These are phyloP conservation scores for Daldinia bambusicola DNA, from an alignment of 495 filamentous ascomycete genomes.

Conservation along the genomic window DNA sequence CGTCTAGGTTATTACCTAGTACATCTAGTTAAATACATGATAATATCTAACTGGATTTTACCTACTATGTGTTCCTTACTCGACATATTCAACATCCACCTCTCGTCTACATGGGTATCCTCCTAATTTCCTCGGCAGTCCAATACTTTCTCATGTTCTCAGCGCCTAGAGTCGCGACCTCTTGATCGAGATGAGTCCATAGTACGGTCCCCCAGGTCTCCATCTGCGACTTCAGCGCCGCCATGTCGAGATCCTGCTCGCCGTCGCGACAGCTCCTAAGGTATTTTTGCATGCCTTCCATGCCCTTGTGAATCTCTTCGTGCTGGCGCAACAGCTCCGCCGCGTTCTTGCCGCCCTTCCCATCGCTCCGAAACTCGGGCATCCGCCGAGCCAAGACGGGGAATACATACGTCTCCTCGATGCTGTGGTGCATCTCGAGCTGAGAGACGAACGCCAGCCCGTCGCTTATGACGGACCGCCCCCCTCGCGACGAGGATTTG, in stretches of 20 bases:
- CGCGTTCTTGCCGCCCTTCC: constrained; percentile 52
- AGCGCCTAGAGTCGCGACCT: constrained; percentile 74
- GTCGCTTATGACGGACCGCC: constrained; percentile 65
- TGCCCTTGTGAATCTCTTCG: constrained; percentile 78
- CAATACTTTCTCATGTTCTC: constrained; percentile 92
- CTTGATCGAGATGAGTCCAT: constrained; percentile 78
- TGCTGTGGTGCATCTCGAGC: constrained; percentile 80
- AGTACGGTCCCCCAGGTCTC: constrained; percentile 70
- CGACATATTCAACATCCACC: not conserved
- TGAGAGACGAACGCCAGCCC: constrained; percentile 73
- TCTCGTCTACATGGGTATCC: constrained; percentile 70
- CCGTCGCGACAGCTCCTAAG: constrained; percentile 69
- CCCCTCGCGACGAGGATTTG: constrained; percentile 47
- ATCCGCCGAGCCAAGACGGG: constrained; percentile 80
- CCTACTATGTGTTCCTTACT: too few relatives aligned
- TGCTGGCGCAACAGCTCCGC: constrained; percentile 81
- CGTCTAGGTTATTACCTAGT: too few relatives aligned
- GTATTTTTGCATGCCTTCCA: constrained; percentile 78
- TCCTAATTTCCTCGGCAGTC: constrained; percentile 77
- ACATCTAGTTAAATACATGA: too few relatives aligned
- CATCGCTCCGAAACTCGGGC: constrained; percentile 73
- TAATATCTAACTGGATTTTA: too few relatives aligned
- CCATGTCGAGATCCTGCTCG: constrained; percentile 73
- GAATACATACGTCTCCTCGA: constrained; percentile 87
- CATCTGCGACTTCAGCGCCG: constrained; percentile 75